A percentile compares a stretch with the other conserved stretches of the same genome.
phyloP scores from a whole-genome alignment of 148 eudicot species.

The Heliamphora exappendiculata region DNA sequence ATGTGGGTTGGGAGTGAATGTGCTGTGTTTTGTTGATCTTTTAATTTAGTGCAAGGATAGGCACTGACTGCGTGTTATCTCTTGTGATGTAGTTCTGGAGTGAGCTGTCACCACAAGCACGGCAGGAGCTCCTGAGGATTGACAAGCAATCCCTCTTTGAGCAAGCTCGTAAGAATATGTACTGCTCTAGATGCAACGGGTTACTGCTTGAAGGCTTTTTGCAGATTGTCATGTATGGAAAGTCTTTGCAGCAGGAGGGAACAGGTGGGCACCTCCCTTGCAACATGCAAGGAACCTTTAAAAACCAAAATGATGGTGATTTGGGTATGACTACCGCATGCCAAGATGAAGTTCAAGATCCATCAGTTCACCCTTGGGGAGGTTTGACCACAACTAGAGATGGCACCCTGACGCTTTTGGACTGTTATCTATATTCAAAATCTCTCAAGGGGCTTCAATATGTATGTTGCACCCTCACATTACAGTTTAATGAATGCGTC shows the following conservation, averaged over 20 bases:
- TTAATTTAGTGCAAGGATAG: neutral
- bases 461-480: constrained; percentile 32
- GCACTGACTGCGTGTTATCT: neutral
- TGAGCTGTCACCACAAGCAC: constrained; percentile 71
- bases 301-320: constrained; percentile 34
- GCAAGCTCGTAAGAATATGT: constrained; percentile 96
- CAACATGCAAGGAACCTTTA: constrained; percentile 30
- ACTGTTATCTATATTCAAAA: constrained; percentile 68
- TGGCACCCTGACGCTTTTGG: constrained; percentile 76
- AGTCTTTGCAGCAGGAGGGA: constrained; percentile 77
- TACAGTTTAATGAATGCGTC: neutral
- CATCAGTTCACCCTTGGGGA: constrained; percentile 98
- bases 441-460: constrained; percentile 83
- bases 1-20: neutral
- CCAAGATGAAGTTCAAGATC: constrained; percentile 75
- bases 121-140: constrained; percentile 68
- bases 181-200: constrained; percentile 96
- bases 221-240: constrained; percentile 90
- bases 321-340: constrained; percentile 25
- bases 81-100: constrained; percentile 68
- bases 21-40: neutral
- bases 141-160: constrained; percentile 85
- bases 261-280: constrained; percentile 34
- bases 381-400: constrained; percentile 80
- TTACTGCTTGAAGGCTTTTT: constrained; percentile 82